Evolutionary conservation across 176 grass and related monocot genomes (phyloP).

Genomic region (Avena atlantica): DNA sequence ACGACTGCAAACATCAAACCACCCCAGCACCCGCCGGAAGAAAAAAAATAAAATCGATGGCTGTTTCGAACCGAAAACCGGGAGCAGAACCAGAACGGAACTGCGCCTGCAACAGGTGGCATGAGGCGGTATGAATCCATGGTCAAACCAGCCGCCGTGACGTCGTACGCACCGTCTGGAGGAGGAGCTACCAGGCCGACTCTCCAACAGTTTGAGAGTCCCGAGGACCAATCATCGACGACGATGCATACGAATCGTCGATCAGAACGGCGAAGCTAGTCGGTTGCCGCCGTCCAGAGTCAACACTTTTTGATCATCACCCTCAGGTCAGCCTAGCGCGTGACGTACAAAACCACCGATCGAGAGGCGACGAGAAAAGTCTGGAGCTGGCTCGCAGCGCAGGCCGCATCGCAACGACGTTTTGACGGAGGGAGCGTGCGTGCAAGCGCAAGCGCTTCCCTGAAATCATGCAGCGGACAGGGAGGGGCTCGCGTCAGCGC

Average conservation of each 20-base stretch:
- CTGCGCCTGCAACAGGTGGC: no score
- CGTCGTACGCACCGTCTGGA: constrained; percentile 4
- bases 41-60: no score
- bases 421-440: not conserved
- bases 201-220: constrained; percentile 6
- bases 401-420: not conserved
- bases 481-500: not conserved
- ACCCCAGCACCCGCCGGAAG: not conserved
- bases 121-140: not conserved
- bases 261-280: no score
- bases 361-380: no score
- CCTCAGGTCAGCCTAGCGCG: not conserved
- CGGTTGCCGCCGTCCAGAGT: no score
- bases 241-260: not conserved
- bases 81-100: not conserved
- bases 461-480: not conserved
- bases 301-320: not conserved
- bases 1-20: not conserved
- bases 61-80: not conserved
- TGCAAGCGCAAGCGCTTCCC: not conserved
- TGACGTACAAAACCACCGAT: constrained; percentile 12
- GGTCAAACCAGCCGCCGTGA: constrained; percentile 12
- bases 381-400: not conserved
- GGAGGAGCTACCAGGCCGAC: no score
- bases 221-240: constrained; percentile 16